A percentile compares a stretch with the other conserved stretches of the same genome.
Evolutionary conservation across 257 asterid species (phyloP).

Genomic region (Solanum commersonii): DNA sequence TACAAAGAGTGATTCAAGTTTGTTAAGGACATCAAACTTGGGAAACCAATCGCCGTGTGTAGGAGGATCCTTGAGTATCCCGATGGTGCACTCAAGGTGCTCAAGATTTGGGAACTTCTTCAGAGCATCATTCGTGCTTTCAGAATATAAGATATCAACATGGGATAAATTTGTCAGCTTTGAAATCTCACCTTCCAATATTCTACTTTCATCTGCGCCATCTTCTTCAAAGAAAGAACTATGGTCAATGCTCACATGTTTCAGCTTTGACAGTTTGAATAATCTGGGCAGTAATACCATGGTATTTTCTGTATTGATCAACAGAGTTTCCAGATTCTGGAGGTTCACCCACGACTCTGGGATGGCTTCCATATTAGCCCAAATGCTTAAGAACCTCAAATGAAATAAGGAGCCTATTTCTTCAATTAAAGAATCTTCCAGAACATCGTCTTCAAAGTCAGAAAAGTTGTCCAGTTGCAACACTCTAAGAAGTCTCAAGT

Average conservation of each 20-base stretch:
- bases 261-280: not conserved
- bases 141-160: not conserved
- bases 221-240: not conserved
- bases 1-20: not conserved
- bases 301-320: not conserved
- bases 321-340: not conserved
- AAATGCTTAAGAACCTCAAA: not conserved
- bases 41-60: not conserved
- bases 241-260: not conserved
- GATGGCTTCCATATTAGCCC: not conserved
- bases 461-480: not conserved
- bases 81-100: not conserved
- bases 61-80: not conserved
- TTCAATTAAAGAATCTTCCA: not conserved
- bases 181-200: not conserved
- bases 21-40: not conserved
- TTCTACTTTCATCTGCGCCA: not conserved
- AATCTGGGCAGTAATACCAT: not conserved
- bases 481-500: conserved; percentile 4
- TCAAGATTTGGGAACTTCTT: not conserved
- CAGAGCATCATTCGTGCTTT: not conserved
- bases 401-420: not conserved
- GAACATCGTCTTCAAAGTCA: no score
- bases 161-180: not conserved
- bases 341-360: not conserved